phyloP scores from a whole-genome alignment of 2,329 filamentous ascomycete genomes.

The Cryphonectria carpinicola region DNA sequence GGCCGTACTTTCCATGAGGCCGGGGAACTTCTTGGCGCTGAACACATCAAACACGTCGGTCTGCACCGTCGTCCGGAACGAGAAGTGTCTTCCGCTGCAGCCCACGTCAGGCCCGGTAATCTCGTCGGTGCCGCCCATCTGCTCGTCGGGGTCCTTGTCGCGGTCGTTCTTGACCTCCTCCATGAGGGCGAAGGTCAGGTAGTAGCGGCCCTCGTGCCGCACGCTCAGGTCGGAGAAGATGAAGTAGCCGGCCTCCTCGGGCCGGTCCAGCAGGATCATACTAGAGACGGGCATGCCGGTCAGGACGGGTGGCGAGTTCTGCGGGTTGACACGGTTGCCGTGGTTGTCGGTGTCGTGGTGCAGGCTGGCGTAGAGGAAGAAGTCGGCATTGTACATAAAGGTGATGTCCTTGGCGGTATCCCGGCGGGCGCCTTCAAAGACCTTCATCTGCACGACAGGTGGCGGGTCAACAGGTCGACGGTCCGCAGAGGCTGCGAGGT shows the following conservation, averaged over 20 bases:
- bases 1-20: constrained; percentile 83
- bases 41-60: constrained; percentile 85
- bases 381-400: constrained; percentile 92
- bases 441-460: constrained; percentile 87
- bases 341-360: constrained; percentile 85
- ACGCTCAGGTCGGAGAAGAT: constrained; percentile 97
- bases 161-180: constrained; percentile 88
- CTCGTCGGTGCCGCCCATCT: constrained; percentile 38
- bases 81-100: constrained; percentile 22
- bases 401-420: constrained; percentile 73
- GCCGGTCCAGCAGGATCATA: constrained; percentile 93
- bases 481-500: constrained; percentile 72
- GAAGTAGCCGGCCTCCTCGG: constrained; percentile 82
- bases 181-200: constrained; percentile 89
- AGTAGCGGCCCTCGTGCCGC: constrained; percentile 90
- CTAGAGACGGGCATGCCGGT: constrained; percentile 94
- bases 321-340: constrained; percentile 71
- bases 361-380: constrained; percentile 93
- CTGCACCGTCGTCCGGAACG: constrained; percentile 49
- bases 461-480: constrained; percentile 92
- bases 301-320: constrained; percentile 78
- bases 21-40: constrained; percentile 98
- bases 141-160: constrained; percentile 67
- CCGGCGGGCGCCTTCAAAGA: constrained; percentile 73
- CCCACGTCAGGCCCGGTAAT: constrained; percentile 36